Evolutionary conservation across 768 basidiomycete genomes (phyloP).

Genomic region (Termitomyces sp.): DNA sequence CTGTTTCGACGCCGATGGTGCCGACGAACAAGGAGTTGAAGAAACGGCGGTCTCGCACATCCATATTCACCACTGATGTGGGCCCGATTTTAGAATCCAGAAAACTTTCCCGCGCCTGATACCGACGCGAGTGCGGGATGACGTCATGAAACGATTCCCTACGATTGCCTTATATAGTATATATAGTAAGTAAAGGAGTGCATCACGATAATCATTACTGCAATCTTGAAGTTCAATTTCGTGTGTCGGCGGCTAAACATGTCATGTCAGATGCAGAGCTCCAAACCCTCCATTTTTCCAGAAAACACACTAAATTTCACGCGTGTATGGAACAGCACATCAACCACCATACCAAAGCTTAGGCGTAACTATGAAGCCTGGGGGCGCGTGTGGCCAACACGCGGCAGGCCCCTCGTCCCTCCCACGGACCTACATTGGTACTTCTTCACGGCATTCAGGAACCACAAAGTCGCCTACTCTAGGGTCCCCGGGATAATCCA

Average conservation of each 20-base stretch:
- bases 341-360: not conserved
- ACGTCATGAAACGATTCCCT: not conserved
- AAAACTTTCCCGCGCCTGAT: not conserved
- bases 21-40: not conserved
- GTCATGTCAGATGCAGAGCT: not conserved
- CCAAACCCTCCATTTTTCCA: not conserved
- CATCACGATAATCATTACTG: not conserved
- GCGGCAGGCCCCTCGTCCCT: not conserved
- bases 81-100: not conserved
- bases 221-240: not conserved
- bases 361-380: not conserved
- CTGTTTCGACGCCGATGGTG: not conserved
- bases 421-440: not conserved
- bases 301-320: not conserved
- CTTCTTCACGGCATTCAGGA: not conserved
- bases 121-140: not conserved
- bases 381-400: constrained; percentile 4
- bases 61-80: too few species aligned
- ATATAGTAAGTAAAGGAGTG: not conserved
- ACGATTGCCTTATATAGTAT: not conserved
- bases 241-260: not conserved
- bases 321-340: not conserved
- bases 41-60: not conserved
- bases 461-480: not conserved
- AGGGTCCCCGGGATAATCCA: not conserved